Base-by-base conservation (phyloP, 805 yeast genomes). In the Lipomyces yamadae region DNA sequence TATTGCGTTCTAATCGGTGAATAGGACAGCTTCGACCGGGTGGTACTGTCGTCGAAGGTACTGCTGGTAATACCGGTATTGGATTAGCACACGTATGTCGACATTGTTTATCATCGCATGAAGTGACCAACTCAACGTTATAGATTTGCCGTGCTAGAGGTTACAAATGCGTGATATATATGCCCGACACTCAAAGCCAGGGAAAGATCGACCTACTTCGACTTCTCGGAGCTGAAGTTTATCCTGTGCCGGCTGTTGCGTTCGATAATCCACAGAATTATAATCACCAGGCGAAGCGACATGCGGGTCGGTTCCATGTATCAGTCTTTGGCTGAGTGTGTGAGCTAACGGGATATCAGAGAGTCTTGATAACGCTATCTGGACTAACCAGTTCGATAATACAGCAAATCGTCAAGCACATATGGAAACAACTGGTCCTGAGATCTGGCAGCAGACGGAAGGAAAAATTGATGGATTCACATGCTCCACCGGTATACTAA, bases 41-140 rank as follows among this genome's bases (percentile, higher is more conserved):
- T 7, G 97, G 95, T 42, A 92, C 97, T 1, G 85, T 92, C 37
- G 93, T 92, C 18, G 97, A 92, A 78, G 97, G 97, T 6, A 91
- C 97, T 11, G 97, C 97, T 2, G 97, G 97, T 39, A 92, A 92
- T 79, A 92, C 97, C n/a, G 97, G 97, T 18, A 92, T 92, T 72
- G 97, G 97, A 0, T 80, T 92, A 64, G 97, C 97, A 5, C 88
- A 86, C 71, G 77, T 81, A 58, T 5, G 70, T 56, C 55, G 32
- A 18, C 37, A 34, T 55, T 6, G 35, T n/a, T 18, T n/a, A 32
- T 11, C 53, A 10, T 6, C n/a, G 33, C 7, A 32, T 2, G 37
- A 24, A 61, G 18, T 32, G 18, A 24, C 33, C 18, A n/a, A 42
- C 13, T 61, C 15, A 45, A 3, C 13, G 24, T n/a, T 60, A 86